Percentiles rank a stretch among this genome's conserved stretches.
These are phyloP conservation scores for Aeschynomene evenia DNA, from an alignment of 306 rosid species.

Conservation along the genomic window DNA sequence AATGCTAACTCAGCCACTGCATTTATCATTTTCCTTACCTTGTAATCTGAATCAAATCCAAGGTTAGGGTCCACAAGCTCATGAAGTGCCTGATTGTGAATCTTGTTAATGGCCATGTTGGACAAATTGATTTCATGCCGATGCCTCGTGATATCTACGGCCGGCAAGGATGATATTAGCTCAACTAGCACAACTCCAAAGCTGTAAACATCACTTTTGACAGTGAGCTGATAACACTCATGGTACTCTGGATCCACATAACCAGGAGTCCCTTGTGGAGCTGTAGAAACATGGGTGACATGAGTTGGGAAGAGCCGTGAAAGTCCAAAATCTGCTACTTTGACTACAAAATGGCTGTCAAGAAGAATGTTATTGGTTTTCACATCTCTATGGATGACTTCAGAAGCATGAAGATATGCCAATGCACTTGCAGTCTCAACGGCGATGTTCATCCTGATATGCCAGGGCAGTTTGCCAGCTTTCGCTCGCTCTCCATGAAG, in stretches of 20 bases:
- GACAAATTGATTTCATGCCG: constrained; percentile 77
- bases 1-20: constrained; percentile 80
- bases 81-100: constrained; percentile 52
- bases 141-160: constrained; percentile 85
- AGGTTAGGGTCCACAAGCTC: constrained; percentile 66
- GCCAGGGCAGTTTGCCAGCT: constrained; percentile 54
- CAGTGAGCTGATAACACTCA: constrained; percentile 69
- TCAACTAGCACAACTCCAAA: constrained; percentile 84
- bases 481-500: constrained; percentile 61
- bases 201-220: constrained; percentile 83
- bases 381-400: constrained; percentile 76
- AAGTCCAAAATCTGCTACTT: constrained; percentile 89
- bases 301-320: constrained; percentile 73
- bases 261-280: constrained; percentile 96
- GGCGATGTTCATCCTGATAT: constrained; percentile 65
- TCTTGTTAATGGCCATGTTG: constrained; percentile 77
- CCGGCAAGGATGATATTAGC: constrained; percentile 77
- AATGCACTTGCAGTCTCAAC: constrained; percentile 75
- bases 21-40: constrained; percentile 53
- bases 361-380: constrained; percentile 84
- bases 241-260: constrained; percentile 91
- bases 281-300: constrained; percentile 77
- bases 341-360: constrained; percentile 57
- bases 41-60: constrained; percentile 61
- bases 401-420: constrained; percentile 72